Evolutionary conservation across 345 rosid genomes (phyloP).

Genomic region (Corymbia maculata): DNA sequence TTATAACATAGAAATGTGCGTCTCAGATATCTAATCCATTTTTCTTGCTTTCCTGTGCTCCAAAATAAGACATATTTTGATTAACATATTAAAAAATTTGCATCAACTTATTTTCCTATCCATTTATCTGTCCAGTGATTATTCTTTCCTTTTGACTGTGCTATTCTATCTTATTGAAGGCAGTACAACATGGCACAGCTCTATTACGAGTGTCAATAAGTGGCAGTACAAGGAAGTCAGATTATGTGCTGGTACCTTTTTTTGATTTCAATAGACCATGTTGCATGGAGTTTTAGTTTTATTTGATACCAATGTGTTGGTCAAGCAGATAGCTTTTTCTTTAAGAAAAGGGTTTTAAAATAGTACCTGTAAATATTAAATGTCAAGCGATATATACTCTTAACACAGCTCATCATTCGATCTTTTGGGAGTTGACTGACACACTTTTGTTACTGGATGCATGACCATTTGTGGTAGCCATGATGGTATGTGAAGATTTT

Average conservation of each 20-base stretch:
- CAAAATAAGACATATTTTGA: not conserved
- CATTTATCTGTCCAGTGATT: not conserved
- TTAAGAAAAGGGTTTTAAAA: not conserved
- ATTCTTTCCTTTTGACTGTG: not conserved
- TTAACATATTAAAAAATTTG: not conserved
- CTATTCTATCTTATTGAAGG: constrained; percentile 36
- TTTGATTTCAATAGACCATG: not conserved
- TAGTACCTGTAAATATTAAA: not conserved
- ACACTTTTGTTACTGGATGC: not conserved
- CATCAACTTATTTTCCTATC: not conserved
- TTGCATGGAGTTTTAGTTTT: not conserved
- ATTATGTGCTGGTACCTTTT: constrained; percentile 56
- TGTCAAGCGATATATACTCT: not conserved
- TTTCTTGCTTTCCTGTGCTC: not conserved
- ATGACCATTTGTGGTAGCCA: not conserved
- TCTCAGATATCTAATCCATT: not conserved
- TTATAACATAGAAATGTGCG: not conserved
- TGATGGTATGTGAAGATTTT: not conserved
- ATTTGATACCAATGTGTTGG: not conserved
- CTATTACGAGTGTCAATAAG: constrained; percentile 58
- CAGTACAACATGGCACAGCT: constrained; percentile 61
- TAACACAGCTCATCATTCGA: not conserved
- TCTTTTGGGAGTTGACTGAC: not conserved
- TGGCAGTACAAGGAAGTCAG: constrained; percentile 42
- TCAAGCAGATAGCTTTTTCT: not conserved